These are phyloP conservation scores for Leishmania turanica DNA, from an alignment of 208 protist species.

Conservation along the genomic window DNA sequence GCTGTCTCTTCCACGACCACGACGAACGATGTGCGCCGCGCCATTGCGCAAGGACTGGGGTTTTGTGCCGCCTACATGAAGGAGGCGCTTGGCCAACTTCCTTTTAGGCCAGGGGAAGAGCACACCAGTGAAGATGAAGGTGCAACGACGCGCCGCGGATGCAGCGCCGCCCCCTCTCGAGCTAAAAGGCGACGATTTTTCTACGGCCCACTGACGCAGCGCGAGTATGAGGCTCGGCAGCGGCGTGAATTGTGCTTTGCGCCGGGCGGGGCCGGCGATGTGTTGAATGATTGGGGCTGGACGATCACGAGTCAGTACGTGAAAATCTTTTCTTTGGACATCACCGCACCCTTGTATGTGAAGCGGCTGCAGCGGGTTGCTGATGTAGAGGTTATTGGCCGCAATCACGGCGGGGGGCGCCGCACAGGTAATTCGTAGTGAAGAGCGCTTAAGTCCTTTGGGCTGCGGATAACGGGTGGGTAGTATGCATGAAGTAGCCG, in stretches of 20 bases:
- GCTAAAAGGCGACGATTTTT: background rate
- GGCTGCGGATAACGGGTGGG: background rate
- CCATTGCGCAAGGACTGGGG: slow-evolving; percentile 22
- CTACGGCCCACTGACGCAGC: slow-evolving; percentile 17
- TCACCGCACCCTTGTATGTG: slow-evolving; percentile 65
- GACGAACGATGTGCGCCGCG: slow-evolving; percentile 20
- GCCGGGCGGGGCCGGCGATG: slow-evolving; percentile 32
- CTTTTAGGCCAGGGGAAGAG: background rate
- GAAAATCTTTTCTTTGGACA: slow-evolving; percentile 76
- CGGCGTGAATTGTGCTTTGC: slow-evolving; percentile 18
- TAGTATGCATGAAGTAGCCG: background rate
- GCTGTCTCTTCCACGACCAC: background rate
- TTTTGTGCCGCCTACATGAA: slow-evolving; percentile 21
- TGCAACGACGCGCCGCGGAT: background rate
- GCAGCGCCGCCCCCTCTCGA: background rate
- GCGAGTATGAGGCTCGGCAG: slow-evolving; percentile 27
- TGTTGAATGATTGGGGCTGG: slow-evolving; percentile 83
- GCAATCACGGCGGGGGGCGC: slow-evolving; percentile 11
- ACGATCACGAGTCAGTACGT: slow-evolving; percentile 60
- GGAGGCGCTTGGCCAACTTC: slow-evolving; percentile 16
- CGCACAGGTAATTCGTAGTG: background rate
- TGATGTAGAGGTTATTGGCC: slow-evolving; percentile 19
- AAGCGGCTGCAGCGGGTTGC: slow-evolving; percentile 52
- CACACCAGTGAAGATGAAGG: background rate
- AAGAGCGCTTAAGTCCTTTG: background rate